Percentiles rank a stretch among this genome's conserved stretches.
phyloP scores from a whole-genome alignment of 495 filamentous ascomycete genomes.

The Talaromyces nanjingensis region DNA sequence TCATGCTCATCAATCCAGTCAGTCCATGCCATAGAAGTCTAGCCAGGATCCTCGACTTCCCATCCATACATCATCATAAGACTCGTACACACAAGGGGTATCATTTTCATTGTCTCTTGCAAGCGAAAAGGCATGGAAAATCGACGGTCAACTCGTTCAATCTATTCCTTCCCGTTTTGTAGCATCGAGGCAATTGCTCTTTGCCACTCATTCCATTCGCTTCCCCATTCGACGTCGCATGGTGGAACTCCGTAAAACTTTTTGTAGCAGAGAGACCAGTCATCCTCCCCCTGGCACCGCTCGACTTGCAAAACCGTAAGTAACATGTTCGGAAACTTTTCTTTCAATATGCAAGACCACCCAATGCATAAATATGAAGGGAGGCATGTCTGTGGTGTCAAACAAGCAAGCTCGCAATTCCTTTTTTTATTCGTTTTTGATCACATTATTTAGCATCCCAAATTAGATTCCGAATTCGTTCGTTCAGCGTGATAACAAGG shows the following conservation, averaged over 20 bases:
- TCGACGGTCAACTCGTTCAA: background rate
- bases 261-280: constrained; percentile 22
- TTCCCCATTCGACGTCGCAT: constrained; percentile 27
- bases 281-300: constrained; percentile 12
- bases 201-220: constrained; percentile 2
- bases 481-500: constrained; percentile 20
- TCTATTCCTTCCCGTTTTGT: background rate
- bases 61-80: constrained; percentile 19
- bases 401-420: constrained; percentile 9
- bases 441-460: constrained; percentile 9
- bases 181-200: background rate
- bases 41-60: constrained; percentile 5
- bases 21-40: constrained; percentile 5
- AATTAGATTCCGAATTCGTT: constrained; percentile 11
- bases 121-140: constrained; percentile 18
- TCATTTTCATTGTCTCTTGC: constrained; percentile 40
- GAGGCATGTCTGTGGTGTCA: constrained; percentile 13
- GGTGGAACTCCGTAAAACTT: constrained; percentile 14
- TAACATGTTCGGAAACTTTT: constrained; percentile 11
- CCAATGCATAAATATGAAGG: constrained; percentile 24
- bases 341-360: constrained; percentile 19
- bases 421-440: constrained; percentile 7
- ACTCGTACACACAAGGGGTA: constrained; percentile 43
- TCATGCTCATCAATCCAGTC: constrained; percentile 4
- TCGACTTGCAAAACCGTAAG: constrained; percentile 7